phyloP scores from a whole-genome alignment of 352 stramenopile species.

The Phytophthora nicotianae region DNA sequence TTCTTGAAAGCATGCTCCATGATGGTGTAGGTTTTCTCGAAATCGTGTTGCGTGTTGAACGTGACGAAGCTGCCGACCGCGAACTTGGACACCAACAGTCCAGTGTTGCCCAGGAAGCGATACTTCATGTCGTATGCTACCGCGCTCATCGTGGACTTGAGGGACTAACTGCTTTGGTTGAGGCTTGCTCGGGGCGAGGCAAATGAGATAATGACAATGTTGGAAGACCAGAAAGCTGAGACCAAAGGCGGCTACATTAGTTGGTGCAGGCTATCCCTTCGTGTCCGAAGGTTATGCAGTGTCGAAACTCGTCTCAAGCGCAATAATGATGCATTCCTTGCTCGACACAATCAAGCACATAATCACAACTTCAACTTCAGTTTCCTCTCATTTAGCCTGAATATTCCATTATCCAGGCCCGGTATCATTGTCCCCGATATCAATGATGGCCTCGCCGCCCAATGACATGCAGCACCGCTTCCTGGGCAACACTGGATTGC shows the following conservation, averaged over 20 bases:
- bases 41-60: constrained; percentile 50
- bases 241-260: neutral
- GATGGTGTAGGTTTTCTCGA: constrained; percentile 54
- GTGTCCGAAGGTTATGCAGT: neutral
- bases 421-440: neutral
- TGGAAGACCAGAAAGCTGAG: neutral
- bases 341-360: constrained; percentile 6
- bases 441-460: constrained; percentile 5
- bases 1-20: constrained; percentile 57
- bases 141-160: constrained; percentile 31
- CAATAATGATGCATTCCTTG: constrained; percentile 7
- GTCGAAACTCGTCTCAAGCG: no score
- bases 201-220: constrained; percentile 19
- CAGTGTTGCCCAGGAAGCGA: constrained; percentile 51
- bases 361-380: neutral
- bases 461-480: constrained; percentile 56
- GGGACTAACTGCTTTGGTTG: neutral
- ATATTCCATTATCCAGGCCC: neutral
- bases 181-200: constrained; percentile 8
- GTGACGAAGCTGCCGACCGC: constrained; percentile 57
- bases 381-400: neutral
- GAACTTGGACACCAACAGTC: constrained; percentile 50
- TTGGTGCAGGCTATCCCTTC: no score
- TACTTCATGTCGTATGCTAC: constrained; percentile 49
- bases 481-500: constrained; percentile 49